A percentile compares a stretch with the other conserved stretches of the same genome.
These are phyloP conservation scores for Bullera alba DNA, from an alignment of 768 basidiomycete genomes.

Conservation along the genomic window DNA sequence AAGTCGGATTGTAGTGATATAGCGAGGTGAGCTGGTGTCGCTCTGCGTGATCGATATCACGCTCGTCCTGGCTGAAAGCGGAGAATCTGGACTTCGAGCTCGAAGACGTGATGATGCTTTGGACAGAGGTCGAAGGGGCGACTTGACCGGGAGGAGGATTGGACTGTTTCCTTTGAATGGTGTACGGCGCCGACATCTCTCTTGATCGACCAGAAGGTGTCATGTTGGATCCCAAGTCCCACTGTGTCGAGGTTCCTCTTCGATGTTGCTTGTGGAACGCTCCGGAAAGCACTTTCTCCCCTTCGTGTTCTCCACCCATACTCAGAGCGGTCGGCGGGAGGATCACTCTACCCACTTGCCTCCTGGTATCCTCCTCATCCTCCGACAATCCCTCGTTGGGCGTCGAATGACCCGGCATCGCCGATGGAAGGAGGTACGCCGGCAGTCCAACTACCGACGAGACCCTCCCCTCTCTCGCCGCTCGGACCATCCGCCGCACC, in stretches of 20 bases:
- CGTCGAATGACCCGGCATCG: not conserved
- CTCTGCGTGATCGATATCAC: too few species aligned
- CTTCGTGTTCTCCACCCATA: slow-evolving; percentile 34
- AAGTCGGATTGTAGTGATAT: too few species aligned
- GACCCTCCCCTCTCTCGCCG: slow-evolving; percentile 19
- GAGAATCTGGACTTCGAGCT: too few species aligned
- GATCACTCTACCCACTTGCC: slow-evolving; percentile 10
- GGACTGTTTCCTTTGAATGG: too few species aligned
- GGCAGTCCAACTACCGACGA: slow-evolving; percentile 15
- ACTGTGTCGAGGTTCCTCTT: not conserved
- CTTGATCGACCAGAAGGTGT: too few species aligned
- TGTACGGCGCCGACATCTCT: too few species aligned
- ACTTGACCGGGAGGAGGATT: too few species aligned
- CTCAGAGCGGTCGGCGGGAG: slow-evolving; percentile 30
- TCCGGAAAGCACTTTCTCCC: slow-evolving; percentile 21
- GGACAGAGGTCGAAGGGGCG: not conserved
- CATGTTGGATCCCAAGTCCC: not conserved
- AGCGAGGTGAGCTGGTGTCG: too few species aligned
- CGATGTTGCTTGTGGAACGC: not conserved
- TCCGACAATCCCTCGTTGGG: not conserved
- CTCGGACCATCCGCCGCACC: slow-evolving; percentile 20
- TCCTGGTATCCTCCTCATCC: not conserved
- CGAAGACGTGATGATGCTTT: too few species aligned
- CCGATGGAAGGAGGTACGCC: not conserved
- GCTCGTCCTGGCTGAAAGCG: too few species aligned